These are phyloP conservation scores for Brassica balearica DNA, from an alignment of 441 rosid species.

Conservation along the genomic window DNA sequence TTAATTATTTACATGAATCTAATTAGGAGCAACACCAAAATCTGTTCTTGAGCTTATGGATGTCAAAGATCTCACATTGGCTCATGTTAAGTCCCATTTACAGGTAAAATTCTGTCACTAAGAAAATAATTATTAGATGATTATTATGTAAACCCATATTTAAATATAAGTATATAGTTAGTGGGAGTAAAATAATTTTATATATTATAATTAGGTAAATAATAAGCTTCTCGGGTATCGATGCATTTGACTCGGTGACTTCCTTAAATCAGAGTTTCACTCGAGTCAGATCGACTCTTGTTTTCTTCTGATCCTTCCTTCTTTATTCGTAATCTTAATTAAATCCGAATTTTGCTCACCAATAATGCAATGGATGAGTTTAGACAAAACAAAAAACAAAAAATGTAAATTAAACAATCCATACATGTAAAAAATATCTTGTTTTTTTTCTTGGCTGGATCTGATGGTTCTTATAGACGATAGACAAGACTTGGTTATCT, in stretches of 20 bases:
- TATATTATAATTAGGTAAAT: slow-evolving; percentile 15
- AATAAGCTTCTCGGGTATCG: slow-evolving; percentile 41
- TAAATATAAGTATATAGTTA: slow-evolving; percentile 8
- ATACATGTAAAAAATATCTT: slow-evolving; percentile 17
- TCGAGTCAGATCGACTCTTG: slow-evolving; percentile 50
- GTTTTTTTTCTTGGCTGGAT: slow-evolving; percentile 61
- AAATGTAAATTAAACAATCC: slow-evolving; percentile 25
- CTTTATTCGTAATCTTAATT: slow-evolving; percentile 35
- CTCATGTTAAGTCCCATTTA: slow-evolving; percentile 97
- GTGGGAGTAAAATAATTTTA: neutral
- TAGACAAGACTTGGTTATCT: slow-evolving; percentile 39
- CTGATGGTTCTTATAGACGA: slow-evolving; percentile 66
- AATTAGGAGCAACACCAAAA: slow-evolving; percentile 93
- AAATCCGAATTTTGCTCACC: slow-evolving; percentile 30
- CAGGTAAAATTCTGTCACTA: slow-evolving; percentile 58
- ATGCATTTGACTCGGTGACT: slow-evolving; percentile 49
- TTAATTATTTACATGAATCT: slow-evolving; percentile 27
- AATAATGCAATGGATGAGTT: slow-evolving; percentile 40
- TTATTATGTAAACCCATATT: neutral
- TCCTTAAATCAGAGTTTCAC: slow-evolving; percentile 50
- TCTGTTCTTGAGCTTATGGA: slow-evolving; percentile 99
- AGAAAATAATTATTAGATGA: neutral
- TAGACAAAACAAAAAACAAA: slow-evolving; percentile 15
- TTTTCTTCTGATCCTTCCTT: slow-evolving; percentile 44
- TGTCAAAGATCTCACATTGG: slow-evolving; percentile 98